A percentile compares a stretch with the other conserved stretches of the same genome.
phyloP scores from a whole-genome alignment of 208 protist species.

The Leishmania turanica region DNA sequence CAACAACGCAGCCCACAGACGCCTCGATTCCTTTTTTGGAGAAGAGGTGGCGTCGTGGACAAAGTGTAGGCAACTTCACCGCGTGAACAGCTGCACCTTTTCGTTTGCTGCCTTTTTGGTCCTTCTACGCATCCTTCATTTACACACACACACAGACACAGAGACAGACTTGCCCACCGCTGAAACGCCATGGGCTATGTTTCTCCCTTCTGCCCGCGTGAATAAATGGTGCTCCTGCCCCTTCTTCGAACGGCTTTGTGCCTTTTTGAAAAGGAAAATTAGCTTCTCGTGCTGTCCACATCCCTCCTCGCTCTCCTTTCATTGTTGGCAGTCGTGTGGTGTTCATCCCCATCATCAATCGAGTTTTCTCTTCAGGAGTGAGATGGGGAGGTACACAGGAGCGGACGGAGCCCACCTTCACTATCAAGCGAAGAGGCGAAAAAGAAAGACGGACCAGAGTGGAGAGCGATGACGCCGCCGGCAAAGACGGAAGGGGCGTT shows the following conservation, averaged over 20 bases:
- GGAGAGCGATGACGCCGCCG: not conserved
- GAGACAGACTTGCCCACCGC: not conserved
- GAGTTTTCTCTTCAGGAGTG: not conserved
- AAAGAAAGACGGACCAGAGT: not conserved
- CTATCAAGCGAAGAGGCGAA: slow-evolving; percentile 3
- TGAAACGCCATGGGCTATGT: not conserved
- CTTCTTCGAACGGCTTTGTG: not conserved
- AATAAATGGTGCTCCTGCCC: not conserved
- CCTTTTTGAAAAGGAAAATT: not conserved
- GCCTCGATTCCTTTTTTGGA: not conserved
- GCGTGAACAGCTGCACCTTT: not conserved
- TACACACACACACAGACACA: not conserved
- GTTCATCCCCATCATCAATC: not conserved
- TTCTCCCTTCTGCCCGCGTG: not conserved
- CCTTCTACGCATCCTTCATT: not conserved
- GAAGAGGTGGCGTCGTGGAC: not conserved
- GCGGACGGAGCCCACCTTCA: not conserved
- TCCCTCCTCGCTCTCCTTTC: not conserved
- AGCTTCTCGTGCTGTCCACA: not conserved
- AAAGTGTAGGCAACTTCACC: not conserved
- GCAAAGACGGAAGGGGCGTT: not conserved
- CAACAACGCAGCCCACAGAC: not conserved
- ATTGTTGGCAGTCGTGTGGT: not conserved
- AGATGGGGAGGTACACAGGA: slow-evolving; percentile 4
- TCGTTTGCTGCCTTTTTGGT: not conserved